These are phyloP conservation scores for Suillus tomentosus DNA, from an alignment of 768 basidiomycete species.

Conservation along the genomic window DNA sequence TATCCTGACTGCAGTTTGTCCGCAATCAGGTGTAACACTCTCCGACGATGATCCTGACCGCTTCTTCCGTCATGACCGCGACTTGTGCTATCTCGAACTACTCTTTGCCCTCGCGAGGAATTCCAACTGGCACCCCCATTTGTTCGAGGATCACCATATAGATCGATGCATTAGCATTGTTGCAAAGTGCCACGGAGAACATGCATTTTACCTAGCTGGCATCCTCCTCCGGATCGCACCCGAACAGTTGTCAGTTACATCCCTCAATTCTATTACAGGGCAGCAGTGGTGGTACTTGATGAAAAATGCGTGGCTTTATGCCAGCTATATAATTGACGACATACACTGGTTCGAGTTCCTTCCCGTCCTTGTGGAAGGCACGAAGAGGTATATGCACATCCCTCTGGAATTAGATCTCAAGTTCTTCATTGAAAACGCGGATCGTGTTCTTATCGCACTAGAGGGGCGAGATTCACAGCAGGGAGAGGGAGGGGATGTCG, in stretches of 20 bases:
- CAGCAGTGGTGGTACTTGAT: not conserved
- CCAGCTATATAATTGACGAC: not conserved
- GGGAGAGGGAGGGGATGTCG: not conserved
- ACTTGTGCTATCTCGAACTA: not conserved
- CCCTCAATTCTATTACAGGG: not conserved
- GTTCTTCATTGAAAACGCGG: not conserved
- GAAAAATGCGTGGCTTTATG: accelerated
- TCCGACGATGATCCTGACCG: not conserved
- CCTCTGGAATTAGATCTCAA: not conserved
- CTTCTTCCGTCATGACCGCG: not conserved
- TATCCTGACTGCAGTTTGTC: not conserved
- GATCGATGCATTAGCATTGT: not conserved
- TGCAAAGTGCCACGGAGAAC: not conserved
- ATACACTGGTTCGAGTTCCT: not conserved
- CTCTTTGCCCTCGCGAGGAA: not conserved
- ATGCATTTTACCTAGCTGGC: not conserved
- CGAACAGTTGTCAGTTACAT: not conserved
- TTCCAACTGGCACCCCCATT: not conserved
- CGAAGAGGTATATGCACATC: not conserved
- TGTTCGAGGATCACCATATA: not conserved
- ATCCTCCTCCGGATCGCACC: not conserved
- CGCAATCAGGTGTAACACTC: not conserved
- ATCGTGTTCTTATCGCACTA: not conserved
- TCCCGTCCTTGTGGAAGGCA: not conserved
- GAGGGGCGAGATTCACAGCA: not conserved